Percentiles rank a stretch among this genome's conserved stretches.
phyloP scores from a whole-genome alignment of 495 filamentous ascomycete species.

The Trichoderma gamsii region DNA sequence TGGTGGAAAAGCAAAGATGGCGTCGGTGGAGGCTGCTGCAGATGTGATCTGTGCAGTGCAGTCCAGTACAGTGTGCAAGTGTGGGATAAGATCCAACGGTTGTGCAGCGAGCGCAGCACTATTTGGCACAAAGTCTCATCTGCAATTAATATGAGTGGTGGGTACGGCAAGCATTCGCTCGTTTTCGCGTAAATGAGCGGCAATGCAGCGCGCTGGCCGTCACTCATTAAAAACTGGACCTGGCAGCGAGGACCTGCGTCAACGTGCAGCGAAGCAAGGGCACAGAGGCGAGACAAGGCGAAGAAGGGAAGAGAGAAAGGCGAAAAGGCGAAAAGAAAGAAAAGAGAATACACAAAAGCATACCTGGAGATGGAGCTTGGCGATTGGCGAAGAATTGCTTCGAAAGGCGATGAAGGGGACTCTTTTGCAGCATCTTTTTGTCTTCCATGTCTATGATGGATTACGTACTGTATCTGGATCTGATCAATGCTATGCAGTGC shows the following conservation, averaged over 20 bases:
- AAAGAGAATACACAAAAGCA: background rate
- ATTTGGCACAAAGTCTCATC: background rate
- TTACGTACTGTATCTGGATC: background rate
- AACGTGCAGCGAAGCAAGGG: background rate
- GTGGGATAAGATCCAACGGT: background rate
- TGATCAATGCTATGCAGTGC: background rate
- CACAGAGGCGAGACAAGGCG: no score
- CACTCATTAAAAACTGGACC: background rate
- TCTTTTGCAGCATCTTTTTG: background rate
- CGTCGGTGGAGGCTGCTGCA: background rate
- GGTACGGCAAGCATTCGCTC: conserved; percentile 3
- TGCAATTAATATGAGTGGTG: background rate
- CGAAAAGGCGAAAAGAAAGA: background rate
- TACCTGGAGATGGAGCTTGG: conserved; percentile 15
- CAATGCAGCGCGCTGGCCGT: background rate
- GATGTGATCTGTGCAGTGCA: background rate
- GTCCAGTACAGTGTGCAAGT: no score
- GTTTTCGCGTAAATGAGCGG: conserved; percentile 12
- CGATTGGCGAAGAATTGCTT: conserved; percentile 8
- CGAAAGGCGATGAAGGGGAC: background rate
- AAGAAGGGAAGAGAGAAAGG: background rate
- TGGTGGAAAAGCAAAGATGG: no score
- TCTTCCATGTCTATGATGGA: no score
- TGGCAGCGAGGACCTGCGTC: background rate
- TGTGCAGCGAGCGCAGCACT: background rate